A percentile compares a stretch with the other conserved stretches of the same genome.
Conservation (phyloP, 2,329 filamentous ascomycete species). For the Pyrenophora seminiperda region DNA sequence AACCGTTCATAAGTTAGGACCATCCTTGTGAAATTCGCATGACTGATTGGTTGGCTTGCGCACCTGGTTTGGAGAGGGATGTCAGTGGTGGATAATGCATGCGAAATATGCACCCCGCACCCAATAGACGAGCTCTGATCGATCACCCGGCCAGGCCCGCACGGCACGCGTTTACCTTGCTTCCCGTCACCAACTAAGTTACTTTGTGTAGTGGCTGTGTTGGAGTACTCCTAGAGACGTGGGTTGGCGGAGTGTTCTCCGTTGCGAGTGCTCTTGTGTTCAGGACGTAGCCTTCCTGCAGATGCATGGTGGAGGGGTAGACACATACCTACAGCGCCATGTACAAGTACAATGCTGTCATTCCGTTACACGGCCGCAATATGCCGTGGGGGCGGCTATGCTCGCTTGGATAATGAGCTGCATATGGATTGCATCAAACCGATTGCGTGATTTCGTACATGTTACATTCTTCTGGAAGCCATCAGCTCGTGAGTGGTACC, state of each 20-base stretch:
- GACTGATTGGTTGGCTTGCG: background rate
- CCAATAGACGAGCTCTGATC: conserved; percentile 17
- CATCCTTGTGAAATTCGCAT: background rate
- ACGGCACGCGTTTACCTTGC: conserved; percentile 17
- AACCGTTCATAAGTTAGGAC: background rate
- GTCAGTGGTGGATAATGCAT: conserved; percentile 1
- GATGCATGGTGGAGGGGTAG: background rate
- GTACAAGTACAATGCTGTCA: conserved; percentile 14
- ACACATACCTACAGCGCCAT: conserved; percentile 13
- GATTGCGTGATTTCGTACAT: background rate
- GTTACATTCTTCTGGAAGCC: background rate
- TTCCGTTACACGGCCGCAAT: background rate
- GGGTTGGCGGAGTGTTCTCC: conserved; percentile 21
- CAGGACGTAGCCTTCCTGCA: conserved; percentile 3
- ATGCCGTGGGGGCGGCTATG: conserved; percentile 2
- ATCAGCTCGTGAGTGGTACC: background rate
- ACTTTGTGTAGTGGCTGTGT: conserved; percentile 9
- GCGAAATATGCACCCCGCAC: conserved; percentile 32
- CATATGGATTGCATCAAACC: background rate
- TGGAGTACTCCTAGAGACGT: conserved; percentile 15
- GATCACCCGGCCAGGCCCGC: conserved; percentile 36
- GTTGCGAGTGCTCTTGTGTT: conserved; percentile 21
- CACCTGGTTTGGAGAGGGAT: background rate
- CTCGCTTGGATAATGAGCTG: background rate
- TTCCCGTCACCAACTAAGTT: conserved; percentile 17